Conservation (phyloP, 176 grass and related monocot genomes). For the Miscanthus lutarioriparius region DNA sequence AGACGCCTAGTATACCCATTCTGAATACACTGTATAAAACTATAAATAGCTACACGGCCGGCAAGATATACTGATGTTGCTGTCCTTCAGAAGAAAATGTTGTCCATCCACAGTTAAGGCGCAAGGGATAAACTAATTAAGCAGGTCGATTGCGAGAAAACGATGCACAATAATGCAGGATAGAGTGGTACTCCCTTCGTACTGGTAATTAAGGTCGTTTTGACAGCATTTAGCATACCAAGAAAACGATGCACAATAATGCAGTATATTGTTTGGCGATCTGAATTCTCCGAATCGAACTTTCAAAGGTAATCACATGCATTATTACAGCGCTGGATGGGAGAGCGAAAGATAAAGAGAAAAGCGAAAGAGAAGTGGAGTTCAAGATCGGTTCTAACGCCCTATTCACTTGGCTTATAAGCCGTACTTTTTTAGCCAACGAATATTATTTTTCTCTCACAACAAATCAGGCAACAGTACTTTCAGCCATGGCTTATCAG, state of each 20-base stretch:
- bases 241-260: slow-evolving; percentile 10
- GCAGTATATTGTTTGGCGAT: not conserved
- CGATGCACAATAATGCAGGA: too few relatives aligned
- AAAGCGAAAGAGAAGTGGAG: not conserved
- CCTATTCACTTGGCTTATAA: too few relatives aligned
- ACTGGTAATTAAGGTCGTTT: too few relatives aligned
- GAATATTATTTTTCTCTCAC: too few relatives aligned
- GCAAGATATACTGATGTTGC: not conserved
- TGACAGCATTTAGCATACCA: too few relatives aligned
- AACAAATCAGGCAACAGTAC: too few relatives aligned
- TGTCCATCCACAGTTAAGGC: not conserved
- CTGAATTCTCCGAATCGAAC: not conserved
- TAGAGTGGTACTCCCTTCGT: too few relatives aligned
- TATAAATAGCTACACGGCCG: too few relatives aligned
- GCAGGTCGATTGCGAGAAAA: slow-evolving; percentile 13
- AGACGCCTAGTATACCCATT: too few relatives aligned
- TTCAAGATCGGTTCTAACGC: not conserved
- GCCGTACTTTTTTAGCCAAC: too few relatives aligned
- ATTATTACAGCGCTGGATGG: not conserved
- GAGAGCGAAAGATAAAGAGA: not conserved
- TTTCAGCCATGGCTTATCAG: too few relatives aligned
- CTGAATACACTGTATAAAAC: too few relatives aligned
- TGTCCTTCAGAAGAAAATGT: slow-evolving; percentile 22
- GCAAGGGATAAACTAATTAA: not conserved
- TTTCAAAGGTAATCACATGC: not conserved